Evolutionary conservation across 805 yeast genomes (phyloP).

Genomic region (Huiozyma naganishii): DNA sequence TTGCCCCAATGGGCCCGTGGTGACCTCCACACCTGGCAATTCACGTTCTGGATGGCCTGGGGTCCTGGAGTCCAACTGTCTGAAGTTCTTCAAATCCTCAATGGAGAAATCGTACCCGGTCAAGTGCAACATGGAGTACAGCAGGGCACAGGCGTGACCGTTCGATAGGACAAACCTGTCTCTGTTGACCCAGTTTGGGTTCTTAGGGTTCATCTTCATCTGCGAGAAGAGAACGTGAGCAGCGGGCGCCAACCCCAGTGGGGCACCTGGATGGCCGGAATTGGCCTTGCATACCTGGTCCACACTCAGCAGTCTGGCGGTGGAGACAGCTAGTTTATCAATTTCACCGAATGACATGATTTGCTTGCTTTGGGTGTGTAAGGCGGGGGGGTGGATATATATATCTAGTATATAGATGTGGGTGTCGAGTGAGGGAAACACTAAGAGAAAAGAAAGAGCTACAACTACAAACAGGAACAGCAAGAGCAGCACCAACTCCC

Average conservation of each 20-base stretch:
- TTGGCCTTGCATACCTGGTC: slow-evolving; percentile 84
- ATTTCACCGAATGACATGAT: slow-evolving; percentile 37
- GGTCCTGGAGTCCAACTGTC: slow-evolving; percentile 82
- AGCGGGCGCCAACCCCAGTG: slow-evolving; percentile 93
- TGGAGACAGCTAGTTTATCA: slow-evolving; percentile 68
- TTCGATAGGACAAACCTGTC: slow-evolving; percentile 92
- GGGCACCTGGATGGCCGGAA: slow-evolving; percentile 99
- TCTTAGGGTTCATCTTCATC: slow-evolving; percentile 79
- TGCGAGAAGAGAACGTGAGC: slow-evolving; percentile 79
- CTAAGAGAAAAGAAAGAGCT: not conserved
- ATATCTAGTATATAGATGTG: not conserved
- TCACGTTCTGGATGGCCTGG: slow-evolving; percentile 98
- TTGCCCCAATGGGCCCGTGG: slow-evolving; percentile 98
- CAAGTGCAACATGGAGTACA: slow-evolving; percentile 77
- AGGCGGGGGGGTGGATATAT: not conserved
- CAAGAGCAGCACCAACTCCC: not conserved
- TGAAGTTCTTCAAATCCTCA: slow-evolving; percentile 82
- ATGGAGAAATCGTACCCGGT: slow-evolving; percentile 66
- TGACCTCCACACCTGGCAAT: slow-evolving; percentile 88
- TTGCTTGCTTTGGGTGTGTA: not conserved
- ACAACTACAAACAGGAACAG: not conserved
- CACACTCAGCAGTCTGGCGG: slow-evolving; percentile 80
- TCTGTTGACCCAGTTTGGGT: slow-evolving; percentile 88
- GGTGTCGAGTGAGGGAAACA: too few species aligned
- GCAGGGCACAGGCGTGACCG: slow-evolving; percentile 92